Evolutionary conservation across 2,329 filamentous ascomycete genomes (phyloP).

Genomic region (Colletotrichum somersetense): DNA sequence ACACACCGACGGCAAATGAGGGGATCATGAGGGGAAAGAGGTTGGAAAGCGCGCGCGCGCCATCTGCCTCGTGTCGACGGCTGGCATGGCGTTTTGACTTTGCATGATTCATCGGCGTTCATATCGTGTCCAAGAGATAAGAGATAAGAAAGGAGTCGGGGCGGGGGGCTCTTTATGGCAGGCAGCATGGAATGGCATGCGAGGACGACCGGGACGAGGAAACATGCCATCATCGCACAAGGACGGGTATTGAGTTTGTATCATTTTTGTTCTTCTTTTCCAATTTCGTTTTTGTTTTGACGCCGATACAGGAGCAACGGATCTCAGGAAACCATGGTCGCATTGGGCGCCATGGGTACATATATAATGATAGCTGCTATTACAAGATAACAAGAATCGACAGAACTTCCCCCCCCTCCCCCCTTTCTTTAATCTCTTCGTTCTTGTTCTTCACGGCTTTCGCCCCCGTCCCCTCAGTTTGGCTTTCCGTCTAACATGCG

Average conservation of each 20-base stretch:
- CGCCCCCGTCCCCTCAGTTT: neutral
- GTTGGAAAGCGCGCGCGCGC: neutral
- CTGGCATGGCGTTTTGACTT: slow-evolving; percentile 31
- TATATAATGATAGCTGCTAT: slow-evolving; percentile 40
- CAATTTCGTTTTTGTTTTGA: neutral
- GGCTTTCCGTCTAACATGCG: slow-evolving; percentile 29
- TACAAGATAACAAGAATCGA: slow-evolving; percentile 28
- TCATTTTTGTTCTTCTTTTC: neutral
- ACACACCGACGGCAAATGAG: slow-evolving; percentile 19
- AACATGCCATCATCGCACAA: slow-evolving; percentile 35
- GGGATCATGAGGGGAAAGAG: slow-evolving; percentile 33
- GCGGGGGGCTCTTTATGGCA: slow-evolving; percentile 4
- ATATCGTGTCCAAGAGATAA: slow-evolving; percentile 26
- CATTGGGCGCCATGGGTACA: slow-evolving; percentile 12
- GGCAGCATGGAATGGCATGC: slow-evolving; percentile 19
- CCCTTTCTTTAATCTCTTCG: neutral
- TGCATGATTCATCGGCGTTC: slow-evolving; percentile 40
- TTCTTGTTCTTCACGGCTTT: neutral
- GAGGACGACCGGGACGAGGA: slow-evolving; percentile 30
- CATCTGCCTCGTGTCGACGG: slow-evolving; percentile 25
- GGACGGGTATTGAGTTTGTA: slow-evolving; percentile 33
- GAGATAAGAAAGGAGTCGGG: slow-evolving; percentile 5
- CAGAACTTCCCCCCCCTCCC: slow-evolving; percentile 8
- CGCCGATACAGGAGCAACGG: slow-evolving; percentile 27
- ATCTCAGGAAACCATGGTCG: slow-evolving; percentile 24